Conservation (phyloP, 768 basidiomycete species). For the Calocybe cyanea region DNA sequence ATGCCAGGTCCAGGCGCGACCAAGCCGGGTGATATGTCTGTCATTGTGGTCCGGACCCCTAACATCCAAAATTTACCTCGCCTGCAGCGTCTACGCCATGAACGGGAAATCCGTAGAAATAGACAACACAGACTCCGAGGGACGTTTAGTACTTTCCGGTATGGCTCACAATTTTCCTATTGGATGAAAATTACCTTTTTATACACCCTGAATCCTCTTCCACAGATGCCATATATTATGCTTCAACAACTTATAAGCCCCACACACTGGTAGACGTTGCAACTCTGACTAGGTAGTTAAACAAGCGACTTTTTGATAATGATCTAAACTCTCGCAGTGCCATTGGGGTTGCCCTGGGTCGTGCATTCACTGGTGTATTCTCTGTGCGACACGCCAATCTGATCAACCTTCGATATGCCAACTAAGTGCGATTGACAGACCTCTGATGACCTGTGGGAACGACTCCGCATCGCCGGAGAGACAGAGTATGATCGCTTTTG, state of each 20-base stretch:
- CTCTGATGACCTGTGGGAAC: slow-evolving; percentile 71
- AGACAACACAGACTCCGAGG: slow-evolving; percentile 86
- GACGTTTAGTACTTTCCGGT: slow-evolving; percentile 73
- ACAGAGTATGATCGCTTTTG: slow-evolving; percentile 80
- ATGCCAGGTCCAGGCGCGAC: slow-evolving; percentile 70
- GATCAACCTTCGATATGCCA: neutral
- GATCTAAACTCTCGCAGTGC: too few relatives aligned
- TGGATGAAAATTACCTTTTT: too few relatives aligned
- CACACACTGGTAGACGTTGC: slow-evolving; percentile 85
- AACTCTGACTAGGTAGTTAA: slow-evolving; percentile 70
- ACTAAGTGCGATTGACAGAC: too few relatives aligned
- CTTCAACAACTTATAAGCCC: slow-evolving; percentile 70
- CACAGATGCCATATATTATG: slow-evolving; percentile 80
- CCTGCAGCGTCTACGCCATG: slow-evolving; percentile 76
- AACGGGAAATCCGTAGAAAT: slow-evolving; percentile 85
- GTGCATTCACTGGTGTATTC: slow-evolving; percentile 76
- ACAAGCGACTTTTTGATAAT: neutral
- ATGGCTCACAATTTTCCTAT: slow-evolving; percentile 10
- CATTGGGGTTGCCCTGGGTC: slow-evolving; percentile 69
- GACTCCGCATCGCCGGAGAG: slow-evolving; percentile 66
- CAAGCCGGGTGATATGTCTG: slow-evolving; percentile 82
- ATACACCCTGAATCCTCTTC: too few relatives aligned
- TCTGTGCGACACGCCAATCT: slow-evolving; percentile 40
- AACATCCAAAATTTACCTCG: too few relatives aligned
- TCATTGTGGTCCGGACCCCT: too few relatives aligned